Conservation (phyloP, 2,329 filamentous ascomycete species). For the Trichoderma semiorbis region DNA sequence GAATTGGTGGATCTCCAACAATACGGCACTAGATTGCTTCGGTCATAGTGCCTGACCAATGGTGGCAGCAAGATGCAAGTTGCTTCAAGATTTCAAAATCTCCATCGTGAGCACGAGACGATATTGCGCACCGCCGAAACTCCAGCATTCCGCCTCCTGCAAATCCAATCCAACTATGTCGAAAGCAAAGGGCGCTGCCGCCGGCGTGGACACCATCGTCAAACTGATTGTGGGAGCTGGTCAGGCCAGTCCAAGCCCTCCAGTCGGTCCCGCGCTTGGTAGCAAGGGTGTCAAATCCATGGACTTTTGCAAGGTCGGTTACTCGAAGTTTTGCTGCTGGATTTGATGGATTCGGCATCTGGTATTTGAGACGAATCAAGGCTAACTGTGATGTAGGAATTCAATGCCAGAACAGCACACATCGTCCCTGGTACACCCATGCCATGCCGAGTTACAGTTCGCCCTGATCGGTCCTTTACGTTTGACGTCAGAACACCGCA, state of each 20-base stretch:
- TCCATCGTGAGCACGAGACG: conserved; percentile 9
- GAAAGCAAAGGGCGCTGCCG: conserved; percentile 42
- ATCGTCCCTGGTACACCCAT: conserved; percentile 80
- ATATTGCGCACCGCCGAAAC: conserved; percentile 4
- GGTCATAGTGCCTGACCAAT: neutral
- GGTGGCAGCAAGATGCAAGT: neutral
- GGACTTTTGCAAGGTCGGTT: conserved; percentile 92
- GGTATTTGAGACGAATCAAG: neutral
- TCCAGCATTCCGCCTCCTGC: conserved; percentile 17
- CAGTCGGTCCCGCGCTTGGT: conserved; percentile 92
- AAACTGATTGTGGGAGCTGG: conserved; percentile 97
- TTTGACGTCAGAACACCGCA: conserved; percentile 93
- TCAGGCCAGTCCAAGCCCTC: conserved; percentile 89
- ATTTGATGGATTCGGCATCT: neutral
- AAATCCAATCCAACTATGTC: conserved; percentile 45
- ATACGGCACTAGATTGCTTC: conserved; percentile 1
- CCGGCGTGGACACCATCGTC: conserved; percentile 68
- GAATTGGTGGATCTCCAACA: neutral
- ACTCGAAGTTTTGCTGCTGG: neutral
- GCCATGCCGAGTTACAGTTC: conserved; percentile 85
- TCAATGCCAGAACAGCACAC: conserved; percentile 90
- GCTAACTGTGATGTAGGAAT: conserved; percentile 62
- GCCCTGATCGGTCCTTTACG: conserved; percentile 85
- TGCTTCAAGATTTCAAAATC: conserved; percentile 26
- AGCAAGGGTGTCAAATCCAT: conserved; percentile 98